Percentiles rank a stretch among this genome's conserved stretches.
These are phyloP conservation scores for Corylus americana DNA, from an alignment of 306 rosid genomes.

Conservation along the genomic window DNA sequence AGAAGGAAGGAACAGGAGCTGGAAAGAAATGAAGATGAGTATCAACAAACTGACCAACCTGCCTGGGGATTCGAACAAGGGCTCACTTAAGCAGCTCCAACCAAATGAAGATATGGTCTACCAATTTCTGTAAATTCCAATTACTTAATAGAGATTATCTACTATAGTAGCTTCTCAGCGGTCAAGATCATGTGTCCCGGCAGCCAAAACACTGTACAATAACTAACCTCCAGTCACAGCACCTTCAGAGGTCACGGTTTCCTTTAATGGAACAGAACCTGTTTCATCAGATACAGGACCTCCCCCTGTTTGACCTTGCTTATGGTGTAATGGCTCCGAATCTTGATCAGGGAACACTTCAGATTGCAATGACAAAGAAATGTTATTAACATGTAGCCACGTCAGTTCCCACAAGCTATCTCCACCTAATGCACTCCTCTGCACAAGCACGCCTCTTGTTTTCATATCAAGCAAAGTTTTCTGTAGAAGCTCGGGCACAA, in stretches of 20 bases:
- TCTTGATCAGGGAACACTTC: constrained; percentile 88
- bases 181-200: constrained; percentile 27
- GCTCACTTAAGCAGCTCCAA: constrained; percentile 30
- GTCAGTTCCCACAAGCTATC: constrained; percentile 98
- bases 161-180: constrained; percentile 28
- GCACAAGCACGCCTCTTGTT: constrained; percentile 65
- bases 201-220: constrained; percentile 23
- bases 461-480: constrained; percentile 82
- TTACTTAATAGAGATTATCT: constrained; percentile 36
- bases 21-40: neutral
- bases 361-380: constrained; percentile 76
- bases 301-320: constrained; percentile 46
- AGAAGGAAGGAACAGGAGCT: neutral
- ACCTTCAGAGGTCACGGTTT: constrained; percentile 40
- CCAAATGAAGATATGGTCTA: constrained; percentile 27
- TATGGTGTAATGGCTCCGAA: constrained; percentile 45
- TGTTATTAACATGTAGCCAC: constrained; percentile 88
- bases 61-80: constrained; percentile 23
- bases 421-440: constrained; percentile 87
- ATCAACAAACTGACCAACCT: constrained; percentile 23
- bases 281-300: constrained; percentile 45
- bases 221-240: constrained; percentile 50
- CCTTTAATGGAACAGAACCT: constrained; percentile 41
- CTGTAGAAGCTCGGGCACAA: constrained; percentile 85
- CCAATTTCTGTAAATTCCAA: constrained; percentile 36